phyloP scores from a whole-genome alignment of 345 rosid genomes.

The Cardiospermum halicacabum region DNA sequence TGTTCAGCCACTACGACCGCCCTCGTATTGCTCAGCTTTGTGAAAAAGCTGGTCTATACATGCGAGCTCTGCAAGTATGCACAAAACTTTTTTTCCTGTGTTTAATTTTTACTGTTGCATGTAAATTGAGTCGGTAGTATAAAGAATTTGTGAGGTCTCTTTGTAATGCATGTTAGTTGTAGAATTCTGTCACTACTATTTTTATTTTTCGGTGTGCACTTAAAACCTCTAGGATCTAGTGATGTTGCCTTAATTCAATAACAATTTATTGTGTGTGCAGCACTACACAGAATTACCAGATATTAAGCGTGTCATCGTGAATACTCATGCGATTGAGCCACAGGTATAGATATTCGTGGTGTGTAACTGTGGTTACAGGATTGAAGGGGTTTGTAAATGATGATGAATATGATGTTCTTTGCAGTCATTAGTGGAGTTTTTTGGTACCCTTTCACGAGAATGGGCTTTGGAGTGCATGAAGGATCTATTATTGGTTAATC shows the following conservation, averaged over 20 bases:
- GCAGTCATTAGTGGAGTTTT: conserved; percentile 96
- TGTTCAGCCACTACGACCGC: conserved; percentile 98
- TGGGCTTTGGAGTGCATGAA: conserved; percentile 99
- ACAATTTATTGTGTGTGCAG: conserved; percentile 43
- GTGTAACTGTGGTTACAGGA: conserved; percentile 15
- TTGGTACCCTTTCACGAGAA: conserved; percentile 94
- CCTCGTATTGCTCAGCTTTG: conserved; percentile 97
- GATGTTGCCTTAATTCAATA: conserved; percentile 7
- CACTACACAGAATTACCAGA: conserved; percentile 94
- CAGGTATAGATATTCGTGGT: conserved; percentile 54
- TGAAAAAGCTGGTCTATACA: conserved; percentile 96
- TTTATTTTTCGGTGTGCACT: background rate
- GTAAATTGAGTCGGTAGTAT: conserved; percentile 91
- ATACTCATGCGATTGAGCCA: conserved; percentile 99
- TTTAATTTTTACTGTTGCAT: background rate
- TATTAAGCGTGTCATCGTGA: conserved; percentile 97
- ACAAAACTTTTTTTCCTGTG: conserved; percentile 1
- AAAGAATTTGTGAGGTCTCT: conserved; percentile 71
- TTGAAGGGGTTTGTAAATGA: conserved; percentile 9
- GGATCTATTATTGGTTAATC: conserved; percentile 88
- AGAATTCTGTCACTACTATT: background rate
- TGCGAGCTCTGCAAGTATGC: conserved; percentile 85
- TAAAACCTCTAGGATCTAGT: background rate
- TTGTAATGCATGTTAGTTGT: conserved; percentile 38
- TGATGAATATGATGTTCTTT: conserved; percentile 17